phyloP scores from a whole-genome alignment of 129 eudicot species.

The Smallanthus sonchifolius region DNA sequence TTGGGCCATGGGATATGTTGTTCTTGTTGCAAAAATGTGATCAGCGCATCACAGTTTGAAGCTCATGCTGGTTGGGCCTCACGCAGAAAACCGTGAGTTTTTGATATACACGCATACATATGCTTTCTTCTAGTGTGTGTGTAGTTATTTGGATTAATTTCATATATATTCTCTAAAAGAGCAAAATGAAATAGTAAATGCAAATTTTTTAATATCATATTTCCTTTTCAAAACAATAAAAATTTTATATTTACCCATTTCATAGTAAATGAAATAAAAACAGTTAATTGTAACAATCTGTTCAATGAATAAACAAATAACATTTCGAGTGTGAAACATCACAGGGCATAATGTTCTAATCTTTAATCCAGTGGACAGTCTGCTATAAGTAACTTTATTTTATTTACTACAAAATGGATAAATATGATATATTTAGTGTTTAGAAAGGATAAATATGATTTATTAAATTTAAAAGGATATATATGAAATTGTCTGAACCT shows the following conservation, averaged over 20 bases:
- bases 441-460: not conserved
- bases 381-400: not conserved
- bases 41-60: slow-evolving; percentile 92
- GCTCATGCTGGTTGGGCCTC: slow-evolving; percentile 98
- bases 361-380: not conserved
- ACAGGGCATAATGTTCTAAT: not conserved
- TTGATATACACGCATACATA: not conserved
- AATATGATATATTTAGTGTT: not conserved
- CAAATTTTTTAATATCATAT: not conserved
- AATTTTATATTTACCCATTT: not conserved
- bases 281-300: not conserved
- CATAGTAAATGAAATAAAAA: not conserved
- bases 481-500: not conserved
- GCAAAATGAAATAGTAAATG: not conserved
- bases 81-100: slow-evolving; percentile 83
- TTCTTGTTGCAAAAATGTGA: slow-evolving; percentile 66
- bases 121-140: not conserved
- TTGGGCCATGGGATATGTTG: slow-evolving; percentile 69
- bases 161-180: not conserved
- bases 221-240: not conserved
- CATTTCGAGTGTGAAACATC: not conserved
- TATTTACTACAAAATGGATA: not conserved
- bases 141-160: not conserved
- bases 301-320: not conserved
- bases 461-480: not conserved